phyloP scores from a whole-genome alignment of 495 filamentous ascomycete species.

The Antarctomyces pellizariae region DNA sequence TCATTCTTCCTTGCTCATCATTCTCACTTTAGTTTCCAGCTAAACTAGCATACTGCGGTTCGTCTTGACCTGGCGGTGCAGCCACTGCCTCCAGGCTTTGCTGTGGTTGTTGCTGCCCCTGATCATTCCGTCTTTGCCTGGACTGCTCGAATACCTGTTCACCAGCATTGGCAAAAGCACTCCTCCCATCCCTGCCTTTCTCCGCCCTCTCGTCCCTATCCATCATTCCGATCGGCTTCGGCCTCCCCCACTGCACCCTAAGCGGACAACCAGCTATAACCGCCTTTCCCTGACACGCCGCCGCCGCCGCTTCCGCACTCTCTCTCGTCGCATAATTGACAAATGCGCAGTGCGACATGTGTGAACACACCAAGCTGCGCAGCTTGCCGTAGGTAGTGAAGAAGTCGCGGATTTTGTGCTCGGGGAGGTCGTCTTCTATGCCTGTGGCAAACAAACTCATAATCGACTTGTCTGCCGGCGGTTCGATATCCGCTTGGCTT shows the following conservation, averaged over 20 bases:
- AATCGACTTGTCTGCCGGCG: conserved; percentile 61
- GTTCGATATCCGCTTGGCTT: conserved; percentile 56
- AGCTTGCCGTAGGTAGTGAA: conserved; percentile 73
- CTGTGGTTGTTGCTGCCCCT: no score
- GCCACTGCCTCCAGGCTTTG: conserved; percentile 33
- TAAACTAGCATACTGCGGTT: conserved; percentile 67
- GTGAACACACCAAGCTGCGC: conserved; percentile 76
- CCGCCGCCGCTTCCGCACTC: conserved; percentile 62
- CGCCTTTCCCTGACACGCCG: conserved; percentile 66
- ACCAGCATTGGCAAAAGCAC: conserved; percentile 19
- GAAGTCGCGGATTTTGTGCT: conserved; percentile 72
- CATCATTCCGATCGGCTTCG: conserved; percentile 74
- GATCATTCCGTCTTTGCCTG: conserved; percentile 18
- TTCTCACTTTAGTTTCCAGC: conserved; percentile 66
- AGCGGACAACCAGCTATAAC: conserved; percentile 69
- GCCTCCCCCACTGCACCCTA: conserved; percentile 74
- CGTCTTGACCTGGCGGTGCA: conserved; percentile 60
- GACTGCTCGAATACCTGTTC: conserved; percentile 15
- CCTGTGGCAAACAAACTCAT: conserved; percentile 86
- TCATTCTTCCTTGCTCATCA: no score
- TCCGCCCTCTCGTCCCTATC: conserved; percentile 55
- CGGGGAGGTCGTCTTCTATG: conserved; percentile 86
- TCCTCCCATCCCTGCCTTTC: conserved; percentile 49
- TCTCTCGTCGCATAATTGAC: conserved; percentile 74
- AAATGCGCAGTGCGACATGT: conserved; percentile 91